Evolutionary conservation across 1,139 yeast species (phyloP).

Genomic region (Zygoascus meyerae): DNA sequence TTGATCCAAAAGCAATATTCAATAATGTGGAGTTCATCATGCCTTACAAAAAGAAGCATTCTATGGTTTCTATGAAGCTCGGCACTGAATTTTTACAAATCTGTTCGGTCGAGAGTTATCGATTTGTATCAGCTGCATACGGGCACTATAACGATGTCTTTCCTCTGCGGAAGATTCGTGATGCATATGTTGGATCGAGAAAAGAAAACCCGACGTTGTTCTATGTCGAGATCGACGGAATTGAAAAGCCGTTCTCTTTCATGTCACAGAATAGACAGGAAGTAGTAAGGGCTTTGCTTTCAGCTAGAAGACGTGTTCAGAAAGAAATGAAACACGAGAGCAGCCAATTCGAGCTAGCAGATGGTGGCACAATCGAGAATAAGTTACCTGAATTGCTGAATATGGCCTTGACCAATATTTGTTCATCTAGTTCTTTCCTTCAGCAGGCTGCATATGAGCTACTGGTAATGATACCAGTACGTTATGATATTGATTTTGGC

Average conservation of each 20-base stretch:
- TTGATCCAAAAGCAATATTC: constrained; percentile 6
- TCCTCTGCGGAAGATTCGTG: constrained; percentile 37
- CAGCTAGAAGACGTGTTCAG: constrained; percentile 22
- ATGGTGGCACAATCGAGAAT: constrained; percentile 19
- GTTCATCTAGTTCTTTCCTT: constrained; percentile 53
- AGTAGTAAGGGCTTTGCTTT: constrained; percentile 26
- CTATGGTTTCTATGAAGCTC: constrained; percentile 56
- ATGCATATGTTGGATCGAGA: constrained; percentile 39
- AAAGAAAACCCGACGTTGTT: constrained; percentile 38
- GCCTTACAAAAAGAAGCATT: constrained; percentile 4
- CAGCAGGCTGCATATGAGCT: constrained; percentile 60
- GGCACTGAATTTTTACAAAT: constrained; percentile 69
- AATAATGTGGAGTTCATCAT: constrained; percentile 4
- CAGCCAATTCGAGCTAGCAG: neutral
- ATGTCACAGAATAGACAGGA: constrained; percentile 20
- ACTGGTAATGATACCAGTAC: constrained; percentile 56
- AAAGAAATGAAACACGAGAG: constrained; percentile 9
- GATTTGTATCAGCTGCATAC: constrained; percentile 35
- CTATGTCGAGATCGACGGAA: constrained; percentile 43
- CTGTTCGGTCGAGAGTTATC: constrained; percentile 44
- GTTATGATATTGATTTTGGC: constrained; percentile 59
- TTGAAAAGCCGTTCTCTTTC: constrained; percentile 16
- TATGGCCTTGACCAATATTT: constrained; percentile 61
- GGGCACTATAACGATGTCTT: constrained; percentile 25
- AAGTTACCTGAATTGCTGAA: constrained; percentile 42